phyloP scores from a whole-genome alignment of 108 stramenopile genomes.

The Cyclostephanos tholiformis region DNA sequence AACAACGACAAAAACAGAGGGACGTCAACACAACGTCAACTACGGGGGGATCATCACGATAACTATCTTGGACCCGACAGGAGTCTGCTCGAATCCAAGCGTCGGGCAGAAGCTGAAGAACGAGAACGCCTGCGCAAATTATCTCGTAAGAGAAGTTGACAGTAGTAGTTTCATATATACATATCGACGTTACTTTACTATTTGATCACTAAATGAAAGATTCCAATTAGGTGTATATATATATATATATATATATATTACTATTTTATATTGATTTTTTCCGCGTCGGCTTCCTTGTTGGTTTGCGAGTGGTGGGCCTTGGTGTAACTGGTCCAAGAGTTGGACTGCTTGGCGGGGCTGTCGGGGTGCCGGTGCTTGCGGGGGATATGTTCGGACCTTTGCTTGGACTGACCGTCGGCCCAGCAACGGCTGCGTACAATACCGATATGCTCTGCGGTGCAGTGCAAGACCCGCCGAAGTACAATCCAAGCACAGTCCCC shows the following conservation, averaged over 20 bases:
- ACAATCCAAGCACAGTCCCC: slow-evolving; percentile 17
- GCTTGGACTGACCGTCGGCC: not conserved
- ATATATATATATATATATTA: no score
- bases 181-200: not conserved
- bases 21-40: not conserved
- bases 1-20: slow-evolving; percentile 8
- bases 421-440: not conserved
- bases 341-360: not conserved
- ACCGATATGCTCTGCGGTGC: slow-evolving; percentile 18
- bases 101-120: slow-evolving; percentile 52
- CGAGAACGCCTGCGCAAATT: slow-evolving; percentile 14
- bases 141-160: not conserved
- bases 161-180: no score
- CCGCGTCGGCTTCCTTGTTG: not conserved
- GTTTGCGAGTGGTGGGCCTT: not conserved
- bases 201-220: not conserved
- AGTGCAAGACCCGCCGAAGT: slow-evolving; percentile 14
- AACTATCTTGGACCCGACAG: slow-evolving; percentile 64
- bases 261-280: no score
- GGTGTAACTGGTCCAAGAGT: not conserved
- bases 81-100: slow-evolving; percentile 57
- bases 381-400: slow-evolving; percentile 4
- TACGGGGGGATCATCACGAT: not conserved
- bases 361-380: not conserved
- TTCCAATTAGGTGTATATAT: not conserved